A percentile compares a stretch with the other conserved stretches of the same genome.
Conservation (phyloP, 2,329 filamentous ascomycete genomes). For the Ophiostoma novo-ulmi region DNA sequence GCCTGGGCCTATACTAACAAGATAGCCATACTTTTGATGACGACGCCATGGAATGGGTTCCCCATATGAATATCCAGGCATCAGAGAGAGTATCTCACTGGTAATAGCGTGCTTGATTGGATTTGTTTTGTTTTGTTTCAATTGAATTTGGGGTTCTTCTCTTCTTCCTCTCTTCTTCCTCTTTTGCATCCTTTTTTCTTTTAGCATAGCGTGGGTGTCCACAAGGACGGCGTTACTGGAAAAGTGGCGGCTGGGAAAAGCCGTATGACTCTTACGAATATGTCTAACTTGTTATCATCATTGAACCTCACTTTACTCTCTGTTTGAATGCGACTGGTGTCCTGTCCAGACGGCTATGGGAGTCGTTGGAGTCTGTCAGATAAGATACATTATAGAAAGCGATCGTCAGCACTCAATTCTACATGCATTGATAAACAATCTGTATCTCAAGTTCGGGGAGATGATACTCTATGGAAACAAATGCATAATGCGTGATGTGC, state of each 20-base stretch:
- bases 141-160: not conserved
- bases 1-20: not conserved
- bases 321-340: too few relatives aligned
- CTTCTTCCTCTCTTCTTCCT: not conserved
- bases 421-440: too few relatives aligned
- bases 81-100: not conserved
- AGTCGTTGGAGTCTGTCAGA: too few relatives aligned
- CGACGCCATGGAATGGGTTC: slow-evolving; percentile 27
- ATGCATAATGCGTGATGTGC: not conserved
- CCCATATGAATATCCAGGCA: slow-evolving; percentile 16
- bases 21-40: slow-evolving; percentile 27
- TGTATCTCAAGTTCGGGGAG: not conserved
- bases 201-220: not conserved
- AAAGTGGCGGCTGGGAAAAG: not conserved
- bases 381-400: too few relatives aligned
- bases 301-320: not conserved
- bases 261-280: not conserved
- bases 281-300: not conserved
- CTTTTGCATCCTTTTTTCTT: not conserved
- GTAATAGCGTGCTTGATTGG: not conserved
- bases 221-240: not conserved
- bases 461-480: not conserved
- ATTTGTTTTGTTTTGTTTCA: not conserved
- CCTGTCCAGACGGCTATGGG: too few relatives aligned
- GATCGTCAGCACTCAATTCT: too few relatives aligned